These are phyloP conservation scores for Quercus suber DNA, from an alignment of 306 rosid species.

Conservation along the genomic window DNA sequence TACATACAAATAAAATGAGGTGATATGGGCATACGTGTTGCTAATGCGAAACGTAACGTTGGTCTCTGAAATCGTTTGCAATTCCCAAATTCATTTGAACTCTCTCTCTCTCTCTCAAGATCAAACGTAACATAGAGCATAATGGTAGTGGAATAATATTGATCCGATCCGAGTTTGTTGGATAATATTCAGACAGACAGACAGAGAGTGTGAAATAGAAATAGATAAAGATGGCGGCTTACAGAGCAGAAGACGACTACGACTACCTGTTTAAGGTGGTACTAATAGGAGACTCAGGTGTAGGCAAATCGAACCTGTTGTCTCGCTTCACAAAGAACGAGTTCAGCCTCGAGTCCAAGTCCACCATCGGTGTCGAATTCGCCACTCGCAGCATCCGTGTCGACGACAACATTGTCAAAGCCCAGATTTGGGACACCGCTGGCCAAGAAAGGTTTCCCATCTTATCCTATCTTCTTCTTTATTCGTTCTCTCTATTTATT, in stretches of 20 bases:
- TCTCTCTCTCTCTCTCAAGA: no score
- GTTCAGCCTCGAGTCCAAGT: conserved; percentile 56
- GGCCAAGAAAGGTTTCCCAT: conserved; percentile 48
- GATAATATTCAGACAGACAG: no score
- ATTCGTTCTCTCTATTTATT: no score
- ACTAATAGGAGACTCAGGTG: conserved; percentile 57
- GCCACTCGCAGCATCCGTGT: conserved; percentile 52
- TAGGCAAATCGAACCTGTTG: conserved; percentile 54
- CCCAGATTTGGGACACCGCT: conserved; percentile 72
- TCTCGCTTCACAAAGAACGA: conserved; percentile 57
- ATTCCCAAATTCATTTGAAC: no score
- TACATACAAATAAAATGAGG: no score
- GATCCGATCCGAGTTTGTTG: background rate
- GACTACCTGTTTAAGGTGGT: conserved; percentile 61
- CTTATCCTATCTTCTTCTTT: no score
- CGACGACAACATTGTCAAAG: conserved; percentile 51
- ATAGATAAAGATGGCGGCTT: conserved; percentile 15
- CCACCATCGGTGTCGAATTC: conserved; percentile 58
- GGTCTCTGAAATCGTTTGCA: no score
- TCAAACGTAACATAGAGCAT: no score
- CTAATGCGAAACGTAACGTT: no score
- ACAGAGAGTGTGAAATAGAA: background rate
- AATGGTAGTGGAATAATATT: background rate
- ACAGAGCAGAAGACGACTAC: conserved; percentile 55
- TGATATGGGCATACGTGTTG: no score